These are phyloP conservation scores for Fragaria iinumae DNA, from an alignment of 306 rosid genomes.

Conservation along the genomic window DNA sequence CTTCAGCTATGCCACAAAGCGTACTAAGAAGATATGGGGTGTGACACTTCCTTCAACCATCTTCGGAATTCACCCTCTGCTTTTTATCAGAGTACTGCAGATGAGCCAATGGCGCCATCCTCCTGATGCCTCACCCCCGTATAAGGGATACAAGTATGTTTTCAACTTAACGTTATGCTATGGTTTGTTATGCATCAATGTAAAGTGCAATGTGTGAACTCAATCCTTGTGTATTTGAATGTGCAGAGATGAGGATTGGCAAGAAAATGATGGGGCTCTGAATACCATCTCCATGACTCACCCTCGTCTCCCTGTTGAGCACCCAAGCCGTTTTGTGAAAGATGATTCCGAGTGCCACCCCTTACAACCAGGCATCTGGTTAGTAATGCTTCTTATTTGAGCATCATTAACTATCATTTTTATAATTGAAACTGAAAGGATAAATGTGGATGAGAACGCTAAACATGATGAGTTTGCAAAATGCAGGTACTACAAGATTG, in stretches of 20 bases:
- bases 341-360: constrained; percentile 84
- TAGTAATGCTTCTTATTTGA: constrained; percentile 17
- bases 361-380: constrained; percentile 80
- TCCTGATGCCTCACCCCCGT: constrained; percentile 73
- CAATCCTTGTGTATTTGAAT: constrained; percentile 12
- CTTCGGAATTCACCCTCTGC: constrained; percentile 74
- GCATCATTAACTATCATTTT: background rate
- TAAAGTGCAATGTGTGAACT: background rate
- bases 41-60: constrained; percentile 79
- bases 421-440: background rate
- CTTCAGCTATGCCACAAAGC: constrained; percentile 93
- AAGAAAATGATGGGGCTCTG: constrained; percentile 93
- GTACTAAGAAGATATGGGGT: constrained; percentile 73
- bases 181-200: background rate
- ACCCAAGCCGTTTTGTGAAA: constrained; percentile 60
- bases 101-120: constrained; percentile 96
- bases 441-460: background rate
- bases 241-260: constrained; percentile 97
- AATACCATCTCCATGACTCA: constrained; percentile 94
- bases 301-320: constrained; percentile 85
- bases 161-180: constrained; percentile 11
- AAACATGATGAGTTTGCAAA: constrained; percentile 17
- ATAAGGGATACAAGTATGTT: constrained; percentile 84
- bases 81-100: constrained; percentile 81
- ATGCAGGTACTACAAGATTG: constrained; percentile 86